phyloP scores from a whole-genome alignment of 176 grass and related monocot species.

The Cenchrus purpureus region DNA sequence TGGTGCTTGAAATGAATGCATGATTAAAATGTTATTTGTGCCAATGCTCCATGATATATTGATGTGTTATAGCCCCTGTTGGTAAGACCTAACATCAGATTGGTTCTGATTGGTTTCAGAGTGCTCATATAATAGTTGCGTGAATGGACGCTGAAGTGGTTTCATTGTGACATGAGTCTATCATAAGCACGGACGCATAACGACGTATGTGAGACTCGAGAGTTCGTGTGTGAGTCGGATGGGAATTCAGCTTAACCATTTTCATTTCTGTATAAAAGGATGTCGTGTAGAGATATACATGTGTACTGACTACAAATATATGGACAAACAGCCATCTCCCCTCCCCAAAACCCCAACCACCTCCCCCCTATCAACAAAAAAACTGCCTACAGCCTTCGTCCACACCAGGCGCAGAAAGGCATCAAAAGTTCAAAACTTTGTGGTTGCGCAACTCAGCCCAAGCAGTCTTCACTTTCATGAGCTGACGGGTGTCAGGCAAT shows the following conservation, averaged over 20 bases:
- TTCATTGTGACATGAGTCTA: not conserved
- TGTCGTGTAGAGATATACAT: constrained; percentile 54
- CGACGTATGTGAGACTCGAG: no score
- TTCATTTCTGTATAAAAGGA: constrained; percentile 46
- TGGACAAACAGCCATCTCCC: constrained; percentile 47
- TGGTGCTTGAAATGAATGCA: not conserved
- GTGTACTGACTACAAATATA: constrained; percentile 62
- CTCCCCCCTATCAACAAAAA: constrained; percentile 52
- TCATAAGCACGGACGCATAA: not conserved
- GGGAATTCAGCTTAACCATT: constrained; percentile 34
- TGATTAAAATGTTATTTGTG: not conserved
- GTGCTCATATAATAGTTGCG: not conserved
- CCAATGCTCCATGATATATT: not conserved
- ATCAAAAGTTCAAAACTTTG: constrained; percentile 58
- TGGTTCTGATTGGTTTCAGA: not conserved
- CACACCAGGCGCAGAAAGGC: constrained; percentile 23
- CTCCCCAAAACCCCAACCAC: constrained; percentile 25
- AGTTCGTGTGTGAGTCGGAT: not conserved
- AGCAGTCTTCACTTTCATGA: constrained; percentile 42
- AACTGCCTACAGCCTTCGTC: constrained; percentile 40
- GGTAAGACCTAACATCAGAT: not conserved
- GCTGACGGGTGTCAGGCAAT: constrained; percentile 28
- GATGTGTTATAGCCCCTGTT: not conserved
- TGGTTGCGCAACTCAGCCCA: constrained; percentile 31
- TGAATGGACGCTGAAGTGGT: not conserved